These are phyloP conservation scores for Otatea glauca DNA, from an alignment of 176 grass and related monocot species.

Conservation along the genomic window DNA sequence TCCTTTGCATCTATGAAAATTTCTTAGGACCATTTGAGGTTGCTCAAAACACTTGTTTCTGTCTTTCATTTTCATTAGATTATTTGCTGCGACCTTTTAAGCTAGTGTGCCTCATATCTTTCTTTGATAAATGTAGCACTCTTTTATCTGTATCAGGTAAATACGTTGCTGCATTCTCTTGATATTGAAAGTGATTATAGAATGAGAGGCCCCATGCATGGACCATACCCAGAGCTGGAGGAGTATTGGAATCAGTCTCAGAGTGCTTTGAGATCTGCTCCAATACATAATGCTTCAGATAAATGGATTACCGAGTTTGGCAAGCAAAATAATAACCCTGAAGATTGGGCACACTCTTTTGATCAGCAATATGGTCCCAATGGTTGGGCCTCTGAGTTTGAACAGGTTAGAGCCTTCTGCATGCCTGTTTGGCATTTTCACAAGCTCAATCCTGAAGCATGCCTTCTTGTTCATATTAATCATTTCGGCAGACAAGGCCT, in stretches of 20 bases:
- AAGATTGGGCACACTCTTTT: constrained; percentile 87
- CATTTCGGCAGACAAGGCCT: background rate
- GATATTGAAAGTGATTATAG: constrained; percentile 74
- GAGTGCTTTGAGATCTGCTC: constrained; percentile 56
- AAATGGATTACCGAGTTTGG: constrained; percentile 88
- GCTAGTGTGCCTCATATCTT: background rate
- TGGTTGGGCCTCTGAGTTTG: constrained; percentile 98
- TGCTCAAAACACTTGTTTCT: constrained; percentile 33
- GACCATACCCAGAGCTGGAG: constrained; percentile 79
- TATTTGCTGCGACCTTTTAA: constrained; percentile 9
- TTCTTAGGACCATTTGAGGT: background rate
- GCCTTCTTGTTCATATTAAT: background rate
- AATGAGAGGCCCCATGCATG: constrained; percentile 73
- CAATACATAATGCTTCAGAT: constrained; percentile 80
- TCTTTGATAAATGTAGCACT: constrained; percentile 35
- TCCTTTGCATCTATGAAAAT: constrained; percentile 20
- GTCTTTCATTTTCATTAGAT: constrained; percentile 28
- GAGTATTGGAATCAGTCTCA: constrained; percentile 97
- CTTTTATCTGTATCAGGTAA: constrained; percentile 70
- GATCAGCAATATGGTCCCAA: constrained; percentile 89
- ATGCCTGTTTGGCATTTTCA: constrained; percentile 30
- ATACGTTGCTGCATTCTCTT: constrained; percentile 87
- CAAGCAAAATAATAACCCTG: constrained; percentile 77
- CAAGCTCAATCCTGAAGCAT: constrained; percentile 17
- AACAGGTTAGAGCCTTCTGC: constrained; percentile 62